Conservation (phyloP, 2,329 filamentous ascomycete genomes). For the Neonectria coccinea region DNA sequence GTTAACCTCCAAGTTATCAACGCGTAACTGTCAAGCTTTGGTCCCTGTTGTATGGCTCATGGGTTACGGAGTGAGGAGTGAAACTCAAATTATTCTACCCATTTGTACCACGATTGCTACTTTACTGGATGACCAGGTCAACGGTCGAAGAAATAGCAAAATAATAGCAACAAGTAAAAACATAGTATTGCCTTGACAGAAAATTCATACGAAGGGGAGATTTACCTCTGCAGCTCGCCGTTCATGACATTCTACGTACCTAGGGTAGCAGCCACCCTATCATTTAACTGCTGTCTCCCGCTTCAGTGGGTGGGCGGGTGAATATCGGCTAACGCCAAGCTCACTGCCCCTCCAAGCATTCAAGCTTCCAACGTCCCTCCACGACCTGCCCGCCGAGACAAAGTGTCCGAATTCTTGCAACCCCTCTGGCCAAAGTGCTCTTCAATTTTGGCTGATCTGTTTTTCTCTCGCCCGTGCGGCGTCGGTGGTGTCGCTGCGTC, state of each 20-base stretch:
- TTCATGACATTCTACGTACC: no score
- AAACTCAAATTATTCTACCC: neutral
- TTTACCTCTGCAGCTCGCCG: neutral
- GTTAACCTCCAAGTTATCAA: no score
- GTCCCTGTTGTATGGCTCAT: no score
- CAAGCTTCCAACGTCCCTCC: conserved; percentile 35
- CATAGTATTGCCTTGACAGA: neutral
- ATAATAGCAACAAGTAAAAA: neutral
- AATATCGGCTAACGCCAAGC: conserved; percentile 41
- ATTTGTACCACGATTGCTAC: neutral
- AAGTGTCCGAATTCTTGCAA: conserved; percentile 15
- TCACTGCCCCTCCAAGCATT: conserved; percentile 44
- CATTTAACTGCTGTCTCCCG: neutral
- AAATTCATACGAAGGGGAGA: no score
- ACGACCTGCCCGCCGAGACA: conserved; percentile 28
- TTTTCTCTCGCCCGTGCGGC: conserved; percentile 26
- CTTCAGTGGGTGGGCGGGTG: conserved; percentile 26
- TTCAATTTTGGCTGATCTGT: neutral
- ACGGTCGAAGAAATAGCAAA: neutral
- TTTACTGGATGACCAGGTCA: neutral
- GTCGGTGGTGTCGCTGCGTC: conserved; percentile 26
- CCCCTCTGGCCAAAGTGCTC: conserved; percentile 6
- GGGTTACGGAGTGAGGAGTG: neutral
- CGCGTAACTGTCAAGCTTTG: no score
- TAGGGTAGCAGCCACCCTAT: neutral